These are phyloP conservation scores for Gonapodya sp. DNA, from an alignment of 192 early-diverging fungal genomes.

Conservation along the genomic window DNA sequence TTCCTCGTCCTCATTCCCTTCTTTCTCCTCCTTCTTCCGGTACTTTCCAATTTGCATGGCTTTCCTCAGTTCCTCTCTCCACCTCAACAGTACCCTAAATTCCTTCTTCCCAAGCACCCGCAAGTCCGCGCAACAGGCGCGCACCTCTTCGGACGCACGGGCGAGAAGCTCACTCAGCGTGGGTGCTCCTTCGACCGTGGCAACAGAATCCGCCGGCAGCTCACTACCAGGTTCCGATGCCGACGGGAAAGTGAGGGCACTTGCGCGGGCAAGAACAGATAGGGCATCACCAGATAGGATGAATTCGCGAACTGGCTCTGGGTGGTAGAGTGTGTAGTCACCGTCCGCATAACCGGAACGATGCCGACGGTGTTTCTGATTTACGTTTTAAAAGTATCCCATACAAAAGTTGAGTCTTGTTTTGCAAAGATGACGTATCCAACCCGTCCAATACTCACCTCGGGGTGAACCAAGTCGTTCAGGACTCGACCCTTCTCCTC, in stretches of 20 bases:
- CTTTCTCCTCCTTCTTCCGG: constrained; percentile 33
- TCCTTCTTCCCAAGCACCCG: constrained; percentile 89
- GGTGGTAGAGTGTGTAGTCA: constrained; percentile 79
- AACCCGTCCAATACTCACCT: constrained; percentile 35
- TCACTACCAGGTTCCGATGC: background rate
- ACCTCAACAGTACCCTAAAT: constrained; percentile 81
- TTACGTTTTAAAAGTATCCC: background rate
- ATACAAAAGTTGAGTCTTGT: background rate
- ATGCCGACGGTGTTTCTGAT: constrained; percentile 69
- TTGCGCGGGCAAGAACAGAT: constrained; percentile 62
- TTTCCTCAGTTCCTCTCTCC: constrained; percentile 69
- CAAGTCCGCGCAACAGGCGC: constrained; percentile 73
- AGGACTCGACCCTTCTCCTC: constrained; percentile 36
- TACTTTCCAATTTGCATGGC: constrained; percentile 30
- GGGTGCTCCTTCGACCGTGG: background rate
- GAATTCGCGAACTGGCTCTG: constrained; percentile 66
- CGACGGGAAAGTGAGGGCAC: constrained; percentile 52
- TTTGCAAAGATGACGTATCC: constrained; percentile 3
- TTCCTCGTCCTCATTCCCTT: constrained; percentile 32
- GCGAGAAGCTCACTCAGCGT: constrained; percentile 12
- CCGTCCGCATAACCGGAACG: constrained; percentile 97
- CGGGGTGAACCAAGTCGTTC: constrained; percentile 83
- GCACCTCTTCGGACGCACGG: constrained; percentile 73
- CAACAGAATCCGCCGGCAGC: background rate
- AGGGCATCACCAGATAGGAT: constrained; percentile 70